phyloP scores from a whole-genome alignment of 1,284 basidiomycete genomes.

The Schizophyllum amplum region DNA sequence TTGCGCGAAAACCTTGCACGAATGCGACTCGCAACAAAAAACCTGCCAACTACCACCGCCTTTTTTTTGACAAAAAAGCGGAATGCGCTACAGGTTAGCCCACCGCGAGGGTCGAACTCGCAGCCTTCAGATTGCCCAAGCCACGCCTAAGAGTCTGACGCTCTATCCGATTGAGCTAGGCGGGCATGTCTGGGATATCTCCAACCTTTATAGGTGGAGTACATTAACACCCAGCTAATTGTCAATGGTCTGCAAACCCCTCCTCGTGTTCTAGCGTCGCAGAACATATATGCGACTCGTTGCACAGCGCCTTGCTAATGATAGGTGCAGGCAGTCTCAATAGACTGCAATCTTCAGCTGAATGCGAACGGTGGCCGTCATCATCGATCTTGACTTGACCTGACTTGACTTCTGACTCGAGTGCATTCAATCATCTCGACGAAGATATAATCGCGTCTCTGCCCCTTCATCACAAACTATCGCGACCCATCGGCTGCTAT shows the following conservation, averaged over 20 bases:
- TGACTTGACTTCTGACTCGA: background rate
- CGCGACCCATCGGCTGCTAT: background rate
- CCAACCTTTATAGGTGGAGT: background rate
- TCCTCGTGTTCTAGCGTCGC: no score
- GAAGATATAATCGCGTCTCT: no score
- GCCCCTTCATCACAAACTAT: background rate
- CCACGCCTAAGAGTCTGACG: slow-evolving; percentile 56
- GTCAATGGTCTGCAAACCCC: no score
- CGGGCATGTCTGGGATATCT: slow-evolving; percentile 34
- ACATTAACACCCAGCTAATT: background rate
- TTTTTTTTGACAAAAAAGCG: background rate
- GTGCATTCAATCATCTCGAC: no score
- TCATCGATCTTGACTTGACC: background rate
- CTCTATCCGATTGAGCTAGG: slow-evolving; percentile 84
- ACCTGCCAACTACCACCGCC: no score
- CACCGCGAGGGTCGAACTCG: slow-evolving; percentile 73
- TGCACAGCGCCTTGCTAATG: no score
- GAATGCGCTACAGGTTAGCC: slow-evolving; percentile 37
- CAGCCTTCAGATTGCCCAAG: slow-evolving; percentile 56
- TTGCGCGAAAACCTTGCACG: no score
- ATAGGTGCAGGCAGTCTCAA: no score
- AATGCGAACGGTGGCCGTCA: no score
- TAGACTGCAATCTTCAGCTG: no score
- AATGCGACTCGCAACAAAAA: no score
- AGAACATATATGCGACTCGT: background rate